These are phyloP conservation scores for Geotrichum fermentans DNA, from an alignment of 1,139 yeast genomes.

Conservation along the genomic window DNA sequence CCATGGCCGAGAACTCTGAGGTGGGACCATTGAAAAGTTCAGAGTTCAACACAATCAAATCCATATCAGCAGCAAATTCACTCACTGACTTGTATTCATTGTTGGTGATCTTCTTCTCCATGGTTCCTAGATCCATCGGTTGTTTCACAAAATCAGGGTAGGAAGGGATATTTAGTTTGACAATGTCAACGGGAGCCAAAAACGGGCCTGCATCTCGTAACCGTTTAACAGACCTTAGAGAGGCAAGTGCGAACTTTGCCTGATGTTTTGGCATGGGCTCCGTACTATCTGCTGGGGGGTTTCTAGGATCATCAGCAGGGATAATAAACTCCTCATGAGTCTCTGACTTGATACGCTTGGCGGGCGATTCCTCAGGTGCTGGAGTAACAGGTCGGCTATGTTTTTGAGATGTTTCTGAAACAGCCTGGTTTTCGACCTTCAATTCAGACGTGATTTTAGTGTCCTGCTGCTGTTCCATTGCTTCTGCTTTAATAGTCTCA, in stretches of 20 bases:
- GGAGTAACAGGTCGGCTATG: background rate
- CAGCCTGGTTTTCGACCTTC: background rate
- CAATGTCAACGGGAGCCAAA: constrained; percentile 80
- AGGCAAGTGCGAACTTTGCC: constrained; percentile 49
- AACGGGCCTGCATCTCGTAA: constrained; percentile 92
- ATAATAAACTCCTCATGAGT: background rate
- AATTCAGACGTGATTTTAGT: background rate
- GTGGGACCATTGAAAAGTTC: constrained; percentile 77
- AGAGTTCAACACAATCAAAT: constrained; percentile 80
- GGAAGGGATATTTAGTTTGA: constrained; percentile 83
- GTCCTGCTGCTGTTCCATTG: background rate
- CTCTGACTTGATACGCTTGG: constrained; percentile 8
- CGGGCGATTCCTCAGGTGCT: constrained; percentile 2
- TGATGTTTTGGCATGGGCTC: constrained; percentile 81
- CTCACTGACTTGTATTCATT: constrained; percentile 69
- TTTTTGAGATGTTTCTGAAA: background rate
- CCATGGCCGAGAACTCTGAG: constrained; percentile 85
- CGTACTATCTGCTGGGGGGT: constrained; percentile 30
- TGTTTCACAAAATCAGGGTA: constrained; percentile 76
- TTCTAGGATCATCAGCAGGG: constrained; percentile 24
- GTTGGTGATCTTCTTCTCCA: constrained; percentile 70
- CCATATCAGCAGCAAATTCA: constrained; percentile 72
- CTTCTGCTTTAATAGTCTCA: background rate
- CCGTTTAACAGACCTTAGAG: constrained; percentile 65
- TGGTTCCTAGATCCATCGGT: constrained; percentile 94